Percentiles rank a stretch among this genome's conserved stretches.
phyloP scores from a whole-genome alignment of 73 alveolate genomes.

The Paraurostyla sp. region DNA sequence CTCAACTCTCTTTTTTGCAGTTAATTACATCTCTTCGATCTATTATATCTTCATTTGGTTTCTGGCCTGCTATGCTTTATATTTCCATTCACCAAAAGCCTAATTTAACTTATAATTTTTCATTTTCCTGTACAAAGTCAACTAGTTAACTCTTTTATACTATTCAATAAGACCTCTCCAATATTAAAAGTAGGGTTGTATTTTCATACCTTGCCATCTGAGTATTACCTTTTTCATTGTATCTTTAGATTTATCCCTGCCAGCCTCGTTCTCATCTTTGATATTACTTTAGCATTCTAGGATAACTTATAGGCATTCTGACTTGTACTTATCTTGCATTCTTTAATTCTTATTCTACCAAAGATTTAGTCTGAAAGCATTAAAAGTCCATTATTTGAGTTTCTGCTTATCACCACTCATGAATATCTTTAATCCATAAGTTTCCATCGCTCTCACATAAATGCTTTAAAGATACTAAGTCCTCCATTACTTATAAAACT shows the following conservation, averaged over 20 bases:
- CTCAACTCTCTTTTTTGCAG: not conserved
- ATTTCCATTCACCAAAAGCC: constrained; percentile 35
- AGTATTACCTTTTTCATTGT: not conserved
- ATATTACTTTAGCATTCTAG: not conserved
- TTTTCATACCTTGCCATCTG: constrained; percentile 9
- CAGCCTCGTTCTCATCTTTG: not conserved
- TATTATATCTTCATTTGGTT: not conserved
- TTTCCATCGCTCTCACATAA: constrained; percentile 1
- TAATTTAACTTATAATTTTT: constrained; percentile 6
- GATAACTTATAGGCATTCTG: not conserved
- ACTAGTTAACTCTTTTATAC: not conserved
- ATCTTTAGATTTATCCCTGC: not conserved
- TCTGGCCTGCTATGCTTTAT: constrained; percentile 21
- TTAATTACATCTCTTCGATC: not conserved
- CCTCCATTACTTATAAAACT: not conserved
- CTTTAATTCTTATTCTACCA: not conserved
- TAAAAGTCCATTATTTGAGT: not conserved
- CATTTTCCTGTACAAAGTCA: not conserved
- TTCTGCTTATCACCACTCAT: not conserved
- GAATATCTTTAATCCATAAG: not conserved
- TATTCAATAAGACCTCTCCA: not conserved
- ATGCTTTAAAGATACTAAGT: not conserved
- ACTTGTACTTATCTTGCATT: not conserved
- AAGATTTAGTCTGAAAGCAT: not conserved
- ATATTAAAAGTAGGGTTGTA: not conserved